Base-by-base conservation (phyloP, 2,329 filamentous ascomycete species). In the Dactylellina haptotyla region DNA sequence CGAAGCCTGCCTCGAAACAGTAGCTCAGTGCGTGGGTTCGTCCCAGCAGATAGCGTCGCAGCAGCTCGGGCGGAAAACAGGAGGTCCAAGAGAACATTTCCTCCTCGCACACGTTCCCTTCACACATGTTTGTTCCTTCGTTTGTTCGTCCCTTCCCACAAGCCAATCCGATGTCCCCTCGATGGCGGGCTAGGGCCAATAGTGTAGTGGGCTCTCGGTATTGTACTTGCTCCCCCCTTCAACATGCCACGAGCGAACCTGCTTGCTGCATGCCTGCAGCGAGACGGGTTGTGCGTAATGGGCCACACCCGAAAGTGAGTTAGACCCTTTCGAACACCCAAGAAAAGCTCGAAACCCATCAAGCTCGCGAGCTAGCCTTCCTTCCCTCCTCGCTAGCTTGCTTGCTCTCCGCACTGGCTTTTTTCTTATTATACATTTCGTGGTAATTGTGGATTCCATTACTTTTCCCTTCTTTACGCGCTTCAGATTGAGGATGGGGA, bases 1-100 rank as follows among this genome's bases (percentile, higher is more conserved):
- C 57, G 58, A 20, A 23, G 50, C 41, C n/a, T 58, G 66, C 53
- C 66, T 71, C 43, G 66, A 71, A 63, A 63, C n/a, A 71, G 66
- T 41, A 71, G 66, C 53, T 71, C 57, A 39, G 66, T 71, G 66
- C 57, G 66, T 62, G 23, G 45, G 32, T 50, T 57, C 66, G 54
- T 58, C 48, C 54, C 41, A n/a, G n/a, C n/a, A n/a, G n/a, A n/a
- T n/a, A n/a, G n/a, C 32, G 20, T 53, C 54, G 28, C 25, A 58
- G 23, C 41, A 59, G 32, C 59, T 26, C 53, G 32, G 37, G 18
- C 66, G 57, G 10, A 62, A 71, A 63, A 46, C 66, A 71, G 66
- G 66, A 71, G 57, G 66, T 71, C 66, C 66, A 71, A 54, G 46
- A 70, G 65, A 58, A 34, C 43, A 39, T 25, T 54, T 25, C 48